These are phyloP conservation scores for Fusarium sp. DNA, from an alignment of 2,329 filamentous ascomycete species.

Conservation along the genomic window DNA sequence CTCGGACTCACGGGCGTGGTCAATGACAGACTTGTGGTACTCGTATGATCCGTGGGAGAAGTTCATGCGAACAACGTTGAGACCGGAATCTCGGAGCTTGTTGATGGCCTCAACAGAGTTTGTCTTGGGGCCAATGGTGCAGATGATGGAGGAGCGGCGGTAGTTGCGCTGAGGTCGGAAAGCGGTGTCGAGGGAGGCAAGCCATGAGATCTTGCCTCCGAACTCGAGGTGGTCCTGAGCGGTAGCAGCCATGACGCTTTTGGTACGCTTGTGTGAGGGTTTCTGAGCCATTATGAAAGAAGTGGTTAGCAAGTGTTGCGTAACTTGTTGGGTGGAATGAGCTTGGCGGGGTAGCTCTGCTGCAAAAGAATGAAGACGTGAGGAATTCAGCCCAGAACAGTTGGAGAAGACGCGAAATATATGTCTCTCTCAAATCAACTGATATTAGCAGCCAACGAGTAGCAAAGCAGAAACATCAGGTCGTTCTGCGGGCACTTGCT, in stretches of 20 bases:
- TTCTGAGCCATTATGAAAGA: conserved; percentile 51
- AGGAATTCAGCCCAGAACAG: conserved; percentile 24
- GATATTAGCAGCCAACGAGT: conserved; percentile 19
- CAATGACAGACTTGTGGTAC: conserved; percentile 98
- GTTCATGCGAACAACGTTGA: conserved; percentile 99
- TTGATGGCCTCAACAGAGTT: conserved; percentile 99
- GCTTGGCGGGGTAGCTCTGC: conserved; percentile 41
- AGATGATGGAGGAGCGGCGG: conserved; percentile 97
- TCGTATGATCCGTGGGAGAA: conserved; percentile 86
- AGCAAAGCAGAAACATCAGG: conserved; percentile 30
- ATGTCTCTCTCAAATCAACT: conserved; percentile 31
- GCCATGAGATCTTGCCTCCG: conserved; percentile 76
- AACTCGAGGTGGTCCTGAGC: conserved; percentile 89
- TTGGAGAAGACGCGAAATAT: conserved; percentile 36
- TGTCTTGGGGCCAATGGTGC: conserved; percentile 99
- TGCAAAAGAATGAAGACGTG: conserved; percentile 26
- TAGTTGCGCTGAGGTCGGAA: conserved; percentile 89
- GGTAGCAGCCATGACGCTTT: conserved; percentile 68
- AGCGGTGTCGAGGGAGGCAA: conserved; percentile 84
- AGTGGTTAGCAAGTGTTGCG: conserved; percentile 35
- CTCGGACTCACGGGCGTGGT: conserved; percentile 92
- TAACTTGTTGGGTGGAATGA: conserved; percentile 10
- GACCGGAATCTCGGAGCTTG: conserved; percentile 86
- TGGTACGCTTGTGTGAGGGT: conserved; percentile 49
- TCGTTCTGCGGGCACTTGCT: conserved; percentile 40